phyloP scores from a whole-genome alignment of 805 yeast genomes.

The Lipomyces mesembrius region DNA sequence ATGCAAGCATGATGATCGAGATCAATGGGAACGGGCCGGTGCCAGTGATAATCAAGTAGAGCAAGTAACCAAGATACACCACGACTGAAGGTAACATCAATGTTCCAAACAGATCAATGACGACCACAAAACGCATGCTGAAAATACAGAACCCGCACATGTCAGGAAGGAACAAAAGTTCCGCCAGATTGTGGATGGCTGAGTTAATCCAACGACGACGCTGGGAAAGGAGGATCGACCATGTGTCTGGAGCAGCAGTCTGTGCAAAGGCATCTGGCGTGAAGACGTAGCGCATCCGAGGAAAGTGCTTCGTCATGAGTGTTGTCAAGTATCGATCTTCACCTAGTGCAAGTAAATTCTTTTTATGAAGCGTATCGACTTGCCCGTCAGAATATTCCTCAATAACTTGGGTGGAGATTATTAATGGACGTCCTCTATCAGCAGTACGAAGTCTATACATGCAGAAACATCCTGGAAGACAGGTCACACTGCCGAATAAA shows the following conservation, averaged over 20 bases:
- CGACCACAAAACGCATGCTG: slow-evolving; percentile 63
- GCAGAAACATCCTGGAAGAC: slow-evolving; percentile 70
- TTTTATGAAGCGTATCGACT: slow-evolving; percentile 62
- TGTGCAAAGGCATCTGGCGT: slow-evolving; percentile 63
- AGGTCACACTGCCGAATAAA: slow-evolving; percentile 64
- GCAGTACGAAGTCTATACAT: slow-evolving; percentile 56
- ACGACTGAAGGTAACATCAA: slow-evolving; percentile 64
- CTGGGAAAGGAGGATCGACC: slow-evolving; percentile 57
- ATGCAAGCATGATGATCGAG: slow-evolving; percentile 60
- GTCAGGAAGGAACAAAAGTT: slow-evolving; percentile 58
- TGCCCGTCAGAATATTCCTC: slow-evolving; percentile 60
- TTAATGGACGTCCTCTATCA: slow-evolving; percentile 59
- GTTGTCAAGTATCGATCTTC: slow-evolving; percentile 65
- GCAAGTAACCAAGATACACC: slow-evolving; percentile 57
- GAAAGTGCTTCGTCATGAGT: slow-evolving; percentile 61
- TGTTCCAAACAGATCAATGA: slow-evolving; percentile 63
- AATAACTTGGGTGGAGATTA: slow-evolving; percentile 64
- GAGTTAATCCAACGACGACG: slow-evolving; percentile 72
- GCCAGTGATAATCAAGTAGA: slow-evolving; percentile 55
- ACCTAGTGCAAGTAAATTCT: slow-evolving; percentile 64
- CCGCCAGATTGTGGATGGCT: slow-evolving; percentile 65
- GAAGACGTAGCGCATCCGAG: slow-evolving; percentile 59
- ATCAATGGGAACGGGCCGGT: slow-evolving; percentile 57
- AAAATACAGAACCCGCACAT: slow-evolving; percentile 67
- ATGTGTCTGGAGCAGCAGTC: slow-evolving; percentile 61